phyloP scores from a whole-genome alignment of 2,329 filamentous ascomycete species.

The Alternaria ventricosa region DNA sequence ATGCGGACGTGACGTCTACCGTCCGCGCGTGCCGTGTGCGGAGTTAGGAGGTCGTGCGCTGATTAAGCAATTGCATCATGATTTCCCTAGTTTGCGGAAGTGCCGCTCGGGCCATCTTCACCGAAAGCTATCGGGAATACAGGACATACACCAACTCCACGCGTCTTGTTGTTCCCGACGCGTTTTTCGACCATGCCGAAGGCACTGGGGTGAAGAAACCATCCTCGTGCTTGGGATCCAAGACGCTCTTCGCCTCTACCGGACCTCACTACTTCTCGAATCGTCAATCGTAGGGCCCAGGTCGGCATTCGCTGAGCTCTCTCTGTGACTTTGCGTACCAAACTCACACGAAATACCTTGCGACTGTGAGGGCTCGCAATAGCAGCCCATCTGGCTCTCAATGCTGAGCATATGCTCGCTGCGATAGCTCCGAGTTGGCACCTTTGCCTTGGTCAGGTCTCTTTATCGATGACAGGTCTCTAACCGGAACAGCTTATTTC shows the following conservation, averaged over 20 bases:
- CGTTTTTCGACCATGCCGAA: background rate
- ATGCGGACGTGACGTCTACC: background rate
- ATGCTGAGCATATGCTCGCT: background rate
- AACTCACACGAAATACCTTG: background rate
- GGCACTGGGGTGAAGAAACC: background rate
- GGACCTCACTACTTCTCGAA: no score
- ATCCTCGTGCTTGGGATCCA: background rate
- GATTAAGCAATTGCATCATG: background rate
- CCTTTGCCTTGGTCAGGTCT: background rate
- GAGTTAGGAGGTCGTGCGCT: background rate
- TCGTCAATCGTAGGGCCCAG: background rate
- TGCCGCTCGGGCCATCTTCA: background rate
- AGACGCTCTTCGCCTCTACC: background rate
- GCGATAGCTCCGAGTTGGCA: background rate
- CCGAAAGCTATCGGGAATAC: background rate
- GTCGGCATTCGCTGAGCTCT: background rate
- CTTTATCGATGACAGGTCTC: background rate
- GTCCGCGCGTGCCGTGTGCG: background rate
- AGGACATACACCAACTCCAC: background rate
- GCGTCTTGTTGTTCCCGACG: background rate
- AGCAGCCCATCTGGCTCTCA: background rate
- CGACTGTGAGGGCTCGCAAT: background rate
- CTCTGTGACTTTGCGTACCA: background rate
- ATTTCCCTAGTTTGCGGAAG: background rate
- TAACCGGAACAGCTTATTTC: background rate